These are phyloP conservation scores for Keqinozyma sinolaborantium DNA, from an alignment of 1,139 yeast species.

Conservation along the genomic window DNA sequence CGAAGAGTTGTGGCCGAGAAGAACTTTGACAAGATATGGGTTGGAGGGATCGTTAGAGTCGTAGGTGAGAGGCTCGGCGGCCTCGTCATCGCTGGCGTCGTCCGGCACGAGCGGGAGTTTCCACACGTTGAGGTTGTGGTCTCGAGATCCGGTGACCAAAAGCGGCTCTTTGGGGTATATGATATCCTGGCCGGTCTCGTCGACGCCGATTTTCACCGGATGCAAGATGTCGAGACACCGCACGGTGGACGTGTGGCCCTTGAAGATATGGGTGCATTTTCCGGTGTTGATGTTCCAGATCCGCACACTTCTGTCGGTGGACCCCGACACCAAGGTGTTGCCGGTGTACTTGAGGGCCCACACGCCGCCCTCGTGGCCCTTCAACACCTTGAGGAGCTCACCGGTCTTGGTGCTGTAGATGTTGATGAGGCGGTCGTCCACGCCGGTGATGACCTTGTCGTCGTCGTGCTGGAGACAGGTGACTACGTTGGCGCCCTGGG, in stretches of 20 bases:
- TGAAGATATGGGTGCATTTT: conserved; percentile 77
- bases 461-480: conserved; percentile 94
- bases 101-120: conserved; percentile 61
- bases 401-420: conserved; percentile 82
- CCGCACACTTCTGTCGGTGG: conserved; percentile 84
- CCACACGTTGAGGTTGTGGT: conserved; percentile 88
- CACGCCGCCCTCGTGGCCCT: conserved; percentile 96
- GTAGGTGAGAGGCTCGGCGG: conserved; percentile 24
- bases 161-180: conserved; percentile 62
- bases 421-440: conserved; percentile 80
- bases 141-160: conserved; percentile 87
- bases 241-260: conserved; percentile 91
- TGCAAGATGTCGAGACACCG: conserved; percentile 83
- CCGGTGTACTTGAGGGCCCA: conserved; percentile 94
- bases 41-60: conserved; percentile 41
- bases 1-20: conserved; percentile 82
- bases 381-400: conserved; percentile 57
- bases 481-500: conserved; percentile 74
- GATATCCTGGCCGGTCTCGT: conserved; percentile 60
- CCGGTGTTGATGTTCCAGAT: conserved; percentile 83
- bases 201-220: conserved; percentile 57
- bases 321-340: conserved; percentile 83
- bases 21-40: conserved; percentile 71
- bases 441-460: conserved; percentile 87
- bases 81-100: conserved; percentile 25